Percentiles rank a stretch among this genome's conserved stretches.
These are phyloP conservation scores for Beauveria rudraprayagi DNA, from an alignment of 2,329 filamentous ascomycete species.

Conservation along the genomic window DNA sequence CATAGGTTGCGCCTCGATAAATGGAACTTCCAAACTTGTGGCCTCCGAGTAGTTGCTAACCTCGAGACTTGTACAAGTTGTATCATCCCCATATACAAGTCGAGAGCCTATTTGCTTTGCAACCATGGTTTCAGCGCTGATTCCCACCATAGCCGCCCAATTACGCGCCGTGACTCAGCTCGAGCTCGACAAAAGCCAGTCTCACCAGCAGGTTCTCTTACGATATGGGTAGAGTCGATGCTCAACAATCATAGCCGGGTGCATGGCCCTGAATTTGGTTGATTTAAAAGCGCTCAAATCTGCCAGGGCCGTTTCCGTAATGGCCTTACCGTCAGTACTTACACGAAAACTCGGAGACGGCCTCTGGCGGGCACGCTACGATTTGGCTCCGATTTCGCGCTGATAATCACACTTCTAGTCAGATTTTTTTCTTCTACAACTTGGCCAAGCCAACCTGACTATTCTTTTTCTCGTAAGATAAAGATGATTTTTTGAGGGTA, in stretches of 20 bases:
- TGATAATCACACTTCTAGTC: neutral
- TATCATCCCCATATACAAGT: too few relatives aligned
- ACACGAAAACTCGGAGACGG: neutral
- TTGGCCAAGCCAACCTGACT: neutral
- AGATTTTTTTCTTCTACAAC: too few relatives aligned
- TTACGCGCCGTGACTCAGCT: neutral
- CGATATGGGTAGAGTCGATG: neutral
- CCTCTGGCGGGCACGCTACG: neutral
- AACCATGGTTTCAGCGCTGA: neutral
- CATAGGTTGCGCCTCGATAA: neutral
- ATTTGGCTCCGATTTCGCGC: neutral
- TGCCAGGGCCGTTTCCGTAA: neutral
- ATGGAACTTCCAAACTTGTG: neutral
- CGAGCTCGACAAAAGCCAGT: neutral
- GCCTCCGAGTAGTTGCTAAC: neutral
- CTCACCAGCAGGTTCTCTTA: neutral
- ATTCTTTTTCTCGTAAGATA: neutral
- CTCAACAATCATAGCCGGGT: too few relatives aligned
- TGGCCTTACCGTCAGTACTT: neutral
- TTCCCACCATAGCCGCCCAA: neutral
- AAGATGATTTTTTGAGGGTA: neutral
- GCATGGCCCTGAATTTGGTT: too few relatives aligned
- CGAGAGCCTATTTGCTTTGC: neutral
- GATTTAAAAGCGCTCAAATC: neutral
- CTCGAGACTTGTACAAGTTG: neutral